Base-by-base conservation (phyloP, 108 stramenopile genomes). In the Pelagomonas calceolata region DNA sequence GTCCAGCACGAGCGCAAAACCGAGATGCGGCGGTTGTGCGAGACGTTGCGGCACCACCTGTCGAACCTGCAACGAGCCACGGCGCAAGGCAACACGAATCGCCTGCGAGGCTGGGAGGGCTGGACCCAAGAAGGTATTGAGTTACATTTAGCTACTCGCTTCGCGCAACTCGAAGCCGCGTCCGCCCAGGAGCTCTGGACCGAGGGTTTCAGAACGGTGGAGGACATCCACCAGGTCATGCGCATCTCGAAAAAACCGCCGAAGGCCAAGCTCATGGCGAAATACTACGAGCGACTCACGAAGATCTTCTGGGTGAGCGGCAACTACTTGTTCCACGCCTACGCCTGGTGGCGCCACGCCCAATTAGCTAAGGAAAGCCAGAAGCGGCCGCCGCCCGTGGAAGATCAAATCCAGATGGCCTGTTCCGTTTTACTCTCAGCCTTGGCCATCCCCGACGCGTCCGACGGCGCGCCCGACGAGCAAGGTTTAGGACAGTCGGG, bases 251-350 rank as follows among this genome's bases (percentile, higher is more conserved):
- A 91, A 64, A 80, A 90, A 45, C 81, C 89, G n/a, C 94, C 95
- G 63, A 94, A 95, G 75, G 87, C 94, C 75, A 92, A 92, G 76
- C 85, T 94, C 67, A 91, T 96, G 92, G 96, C 95, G 7, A 84
- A 89, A 63, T 99, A 97, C 82, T 99, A 97, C 82, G 94, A 96
- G 73, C 92, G 95, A 70, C 88, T 99, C 69, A 95, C 90, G 31
- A 86, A 86, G 44, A 85, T 99, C 71, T 99, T 99, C 76, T 95
- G 95, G 95, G 95, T 97, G 3, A 85, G 89, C 35, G 94, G 95
- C 73, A 96, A 97, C 77, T 84, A 92, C 76, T 86, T 99, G 32
- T 99, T 97, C 82, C 96, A 99, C 73, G 95, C 98, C 65, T 97
- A 95, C 84, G 96, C 98, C 14, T 94, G 88, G 90, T 90, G 88